Evolutionary conservation across 768 basidiomycete species (phyloP).

Genomic region (Vararia minispora): DNA sequence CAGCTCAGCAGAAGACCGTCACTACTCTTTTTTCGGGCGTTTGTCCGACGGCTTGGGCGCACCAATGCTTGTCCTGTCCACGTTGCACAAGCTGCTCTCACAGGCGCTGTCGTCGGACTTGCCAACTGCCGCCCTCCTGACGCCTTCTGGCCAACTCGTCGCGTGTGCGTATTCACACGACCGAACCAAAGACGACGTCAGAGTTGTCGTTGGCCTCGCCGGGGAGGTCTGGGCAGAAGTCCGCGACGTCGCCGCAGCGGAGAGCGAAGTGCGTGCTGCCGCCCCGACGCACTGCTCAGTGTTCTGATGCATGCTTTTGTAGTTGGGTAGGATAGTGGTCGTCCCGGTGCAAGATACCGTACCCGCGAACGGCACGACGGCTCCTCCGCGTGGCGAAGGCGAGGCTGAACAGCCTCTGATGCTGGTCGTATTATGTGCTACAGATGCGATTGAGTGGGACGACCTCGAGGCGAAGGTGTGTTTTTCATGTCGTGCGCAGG

Average conservation of each 20-base stretch:
- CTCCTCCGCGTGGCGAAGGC: slow-evolving; percentile 11
- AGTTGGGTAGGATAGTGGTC: slow-evolving; percentile 67
- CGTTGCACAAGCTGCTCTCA: slow-evolving; percentile 52
- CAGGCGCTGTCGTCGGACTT: slow-evolving; percentile 48
- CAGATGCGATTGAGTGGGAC: slow-evolving; percentile 52
- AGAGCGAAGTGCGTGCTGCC: slow-evolving; percentile 53
- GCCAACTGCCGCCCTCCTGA: slow-evolving; percentile 64
- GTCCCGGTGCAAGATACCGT: slow-evolving; percentile 41
- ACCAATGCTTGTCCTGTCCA: slow-evolving; percentile 61
- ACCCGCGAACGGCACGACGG: slow-evolving; percentile 11
- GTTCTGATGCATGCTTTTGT: background rate
- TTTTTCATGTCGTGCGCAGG: background rate
- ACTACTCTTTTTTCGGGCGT: no score
- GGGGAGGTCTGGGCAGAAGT: slow-evolving; percentile 76
- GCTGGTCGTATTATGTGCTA: slow-evolving; percentile 60
- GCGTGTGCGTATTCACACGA: slow-evolving; percentile 47
- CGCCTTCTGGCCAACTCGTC: slow-evolving; percentile 64
- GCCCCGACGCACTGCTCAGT: background rate
- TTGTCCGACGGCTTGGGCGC: no score
- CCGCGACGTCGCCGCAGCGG: slow-evolving; percentile 56
- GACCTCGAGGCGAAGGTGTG: slow-evolving; percentile 51
- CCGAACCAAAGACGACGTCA: slow-evolving; percentile 60
- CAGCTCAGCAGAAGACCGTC: no score
- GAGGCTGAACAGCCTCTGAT: slow-evolving; percentile 35
- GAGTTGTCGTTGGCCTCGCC: slow-evolving; percentile 60